Evolutionary conservation across 306 rosid species (phyloP), one percentile per base, ranked within the genome.

Genomic region (Prosopis cineraria): DNA sequence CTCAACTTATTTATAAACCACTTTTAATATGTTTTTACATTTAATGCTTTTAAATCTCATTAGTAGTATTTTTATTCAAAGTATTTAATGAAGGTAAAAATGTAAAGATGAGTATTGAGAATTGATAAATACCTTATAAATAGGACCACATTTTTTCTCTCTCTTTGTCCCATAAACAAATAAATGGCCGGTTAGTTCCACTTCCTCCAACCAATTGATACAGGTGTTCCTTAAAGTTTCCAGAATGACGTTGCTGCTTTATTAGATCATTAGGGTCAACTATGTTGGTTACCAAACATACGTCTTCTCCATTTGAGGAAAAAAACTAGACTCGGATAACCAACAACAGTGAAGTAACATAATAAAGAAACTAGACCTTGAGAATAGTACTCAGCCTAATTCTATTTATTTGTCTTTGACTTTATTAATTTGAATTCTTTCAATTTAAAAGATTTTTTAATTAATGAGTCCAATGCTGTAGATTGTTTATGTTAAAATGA

Each of bases 221-320:
- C 52, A 16, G 17, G 52, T 5, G 22, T 52, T 10, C 13, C 40
- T 34, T 75, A 30, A 60, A 70, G 60, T 68, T 19, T 78, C 19
- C 40, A 19, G 66, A 59, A 34, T 72, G 44, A 60, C 53, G n/a
- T 78, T 47, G 40, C 48, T 50, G 19, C 40, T 50, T 29, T 9
- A 24, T 25, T 24, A 11, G 19, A 43, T 55, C 16, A n/a, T 9
- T 53, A 69, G 13, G 73, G 81, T 72, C 79, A 74, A 60, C 80
- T 1, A 10, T 24, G 14, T 47, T 60, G 65, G 17, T 83, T 20
- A 74, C 75, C 78, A 9, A 78, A 68, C 80, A 19, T 33, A 12
- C 44, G 1, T 4, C 50, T 39, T 34, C 22, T 36, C 31, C 68
- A 39, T 67, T 68, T 48, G 37, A 30, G 30, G 8, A 19, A 34